phyloP scores from a whole-genome alignment of 164 flowering plant genomes.

The Nymphaea colorata region DNA sequence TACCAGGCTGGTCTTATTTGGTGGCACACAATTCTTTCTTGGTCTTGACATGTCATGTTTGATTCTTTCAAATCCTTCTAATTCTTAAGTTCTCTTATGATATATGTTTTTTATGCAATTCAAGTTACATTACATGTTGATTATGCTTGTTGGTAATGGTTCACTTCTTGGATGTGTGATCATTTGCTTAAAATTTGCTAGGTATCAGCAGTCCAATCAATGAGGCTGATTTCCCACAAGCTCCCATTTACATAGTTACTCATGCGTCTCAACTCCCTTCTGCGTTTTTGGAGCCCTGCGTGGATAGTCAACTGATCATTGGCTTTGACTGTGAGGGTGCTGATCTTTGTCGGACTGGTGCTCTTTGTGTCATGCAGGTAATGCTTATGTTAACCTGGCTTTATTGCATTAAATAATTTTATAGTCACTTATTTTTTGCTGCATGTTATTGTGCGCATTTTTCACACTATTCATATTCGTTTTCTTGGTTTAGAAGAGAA shows the following conservation, averaged over 20 bases:
- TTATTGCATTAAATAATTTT: background rate
- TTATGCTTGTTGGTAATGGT: background rate
- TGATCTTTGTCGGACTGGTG: conserved; percentile 77
- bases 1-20: too few species aligned
- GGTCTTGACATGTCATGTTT: too few species aligned
- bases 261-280: conserved; percentile 64
- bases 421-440: too few species aligned
- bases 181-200: conserved; percentile 3
- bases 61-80: too few species aligned
- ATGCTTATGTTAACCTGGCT: background rate
- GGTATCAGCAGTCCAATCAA: conserved; percentile 25
- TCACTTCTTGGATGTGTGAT: background rate
- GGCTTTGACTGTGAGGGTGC: conserved; percentile 97
- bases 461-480: background rate
- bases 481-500: background rate
- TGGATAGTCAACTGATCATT: conserved; percentile 46
- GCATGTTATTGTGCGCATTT: background rate
- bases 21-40: too few species aligned
- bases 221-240: conserved; percentile 21
- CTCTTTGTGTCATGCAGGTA: conserved; percentile 89
- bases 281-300: conserved; percentile 66
- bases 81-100: too few species aligned
- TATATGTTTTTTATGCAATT: background rate
- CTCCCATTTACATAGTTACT: conserved; percentile 61
- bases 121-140: background rate